Evolutionary conservation across 2,329 filamentous ascomycete species (phyloP), one percentile per base, ranked within the genome.

Genomic region (Cercospora sp.): DNA sequence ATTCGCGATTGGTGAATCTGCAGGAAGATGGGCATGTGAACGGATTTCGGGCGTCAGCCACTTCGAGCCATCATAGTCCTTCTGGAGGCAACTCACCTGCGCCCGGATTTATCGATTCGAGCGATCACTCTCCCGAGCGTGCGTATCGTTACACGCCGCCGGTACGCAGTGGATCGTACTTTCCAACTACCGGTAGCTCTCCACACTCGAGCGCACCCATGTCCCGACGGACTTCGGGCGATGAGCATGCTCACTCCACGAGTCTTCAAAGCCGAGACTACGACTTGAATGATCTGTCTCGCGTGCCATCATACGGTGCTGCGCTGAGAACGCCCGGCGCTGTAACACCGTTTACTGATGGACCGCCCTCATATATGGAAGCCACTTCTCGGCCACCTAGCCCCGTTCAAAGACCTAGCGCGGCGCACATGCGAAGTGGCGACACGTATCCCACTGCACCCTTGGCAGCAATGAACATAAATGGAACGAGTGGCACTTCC

Each of bases 1-100:
- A 94, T 70, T 89, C 88, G 75, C 88, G 94, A 66, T 82, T 90
- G 40, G 81, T 82, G 26, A 83, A 85, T 69, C 83, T 90, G 21
- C 81, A 84, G 75, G 76, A 82, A 68, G 77, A 80, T 69, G 70
- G 70, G 63, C 26, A 62, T 18, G 73, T 76, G 32, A 70, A 77
- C 55, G 70, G 74, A 68, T 70, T 73, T 68, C 71, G 66, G 24
- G 74, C 74, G 34, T 70, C 72, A 53, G 71, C 69, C 18, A 77
- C 61, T 59, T 74, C 67, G 37, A 73, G 68, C 40, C 69, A 72
- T 60, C 71, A 75, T 63, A 76, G 73, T 66, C 74, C 74, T 8
- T 79, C 77, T 26, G 76, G 76, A 34, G 77, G 75, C 55, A 75
- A 71, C 58, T 77, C 76, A 8, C 77, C 75, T 24, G 74, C 69